Conservation (phyloP, 495 filamentous ascomycete genomes). For the Melanomma pulvis-pyrius region DNA sequence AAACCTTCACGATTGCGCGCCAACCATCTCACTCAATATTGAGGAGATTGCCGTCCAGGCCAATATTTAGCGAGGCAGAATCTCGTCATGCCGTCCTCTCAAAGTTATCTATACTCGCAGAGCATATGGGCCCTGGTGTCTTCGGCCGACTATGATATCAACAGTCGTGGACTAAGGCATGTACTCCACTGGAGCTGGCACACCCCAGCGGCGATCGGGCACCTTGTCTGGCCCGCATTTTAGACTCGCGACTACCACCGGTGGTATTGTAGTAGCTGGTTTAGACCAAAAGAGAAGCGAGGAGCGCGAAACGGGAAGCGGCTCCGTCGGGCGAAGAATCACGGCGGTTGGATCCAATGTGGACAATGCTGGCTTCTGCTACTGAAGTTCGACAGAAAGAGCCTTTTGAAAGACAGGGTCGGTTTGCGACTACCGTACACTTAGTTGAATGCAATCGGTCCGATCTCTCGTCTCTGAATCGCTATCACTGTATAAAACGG, state of each 20-base stretch:
- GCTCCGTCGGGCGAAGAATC: no score
- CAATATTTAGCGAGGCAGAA: constrained; percentile 17
- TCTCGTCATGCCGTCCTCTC: not conserved
- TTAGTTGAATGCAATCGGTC: no score
- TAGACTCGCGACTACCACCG: not conserved
- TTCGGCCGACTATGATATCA: not conserved
- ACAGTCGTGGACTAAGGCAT: not conserved
- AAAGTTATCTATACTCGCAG: not conserved
- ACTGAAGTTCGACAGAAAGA: no score
- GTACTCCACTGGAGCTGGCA: not conserved
- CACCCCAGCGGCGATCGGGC: constrained; percentile 2
- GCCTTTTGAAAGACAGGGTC: no score
- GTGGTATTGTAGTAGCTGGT: no score
- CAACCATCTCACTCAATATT: not conserved
- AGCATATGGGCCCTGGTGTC: not conserved
- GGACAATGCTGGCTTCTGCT: no score
- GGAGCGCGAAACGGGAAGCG: no score
- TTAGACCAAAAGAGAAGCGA: not conserved
- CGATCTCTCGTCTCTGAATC: not conserved
- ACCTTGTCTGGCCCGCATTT: not conserved
- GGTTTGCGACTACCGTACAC: no score
- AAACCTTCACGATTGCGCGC: not conserved
- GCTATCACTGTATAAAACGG: not conserved
- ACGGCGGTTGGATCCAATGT: no score
- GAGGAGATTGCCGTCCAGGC: not conserved